phyloP scores from a whole-genome alignment of 345 rosid species.

The Eucalyptus lansdowneana region DNA sequence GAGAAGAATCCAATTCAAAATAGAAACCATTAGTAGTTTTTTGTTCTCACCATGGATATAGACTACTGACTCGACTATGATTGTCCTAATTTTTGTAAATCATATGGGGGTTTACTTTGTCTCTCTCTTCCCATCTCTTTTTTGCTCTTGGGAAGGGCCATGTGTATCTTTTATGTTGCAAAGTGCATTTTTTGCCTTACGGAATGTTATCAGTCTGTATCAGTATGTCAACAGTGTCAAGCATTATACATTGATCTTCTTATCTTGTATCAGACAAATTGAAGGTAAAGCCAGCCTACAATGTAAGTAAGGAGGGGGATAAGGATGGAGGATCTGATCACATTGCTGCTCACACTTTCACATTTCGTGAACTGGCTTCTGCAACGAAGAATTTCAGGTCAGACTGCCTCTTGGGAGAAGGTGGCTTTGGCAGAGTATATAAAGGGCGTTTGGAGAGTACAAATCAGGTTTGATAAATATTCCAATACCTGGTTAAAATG shows the following conservation, averaged over 20 bases:
- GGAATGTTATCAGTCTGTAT: background rate
- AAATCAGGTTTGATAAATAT: constrained; percentile 27
- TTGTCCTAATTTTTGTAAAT: background rate
- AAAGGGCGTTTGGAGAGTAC: constrained; percentile 53
- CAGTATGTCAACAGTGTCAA: background rate
- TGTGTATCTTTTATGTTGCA: background rate
- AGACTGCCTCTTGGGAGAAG: constrained; percentile 63
- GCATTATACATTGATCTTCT: background rate
- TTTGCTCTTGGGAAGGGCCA: background rate
- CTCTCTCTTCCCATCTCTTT: background rate
- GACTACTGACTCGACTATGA: background rate
- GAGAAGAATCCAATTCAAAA: background rate
- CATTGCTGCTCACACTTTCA: constrained; percentile 51
- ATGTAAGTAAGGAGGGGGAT: constrained; percentile 14
- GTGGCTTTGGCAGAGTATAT: constrained; percentile 65
- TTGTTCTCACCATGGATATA: background rate
- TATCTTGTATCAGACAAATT: constrained; percentile 17
- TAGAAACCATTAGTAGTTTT: background rate
- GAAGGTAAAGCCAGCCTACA: constrained; percentile 12
- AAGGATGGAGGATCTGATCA: constrained; percentile 39
- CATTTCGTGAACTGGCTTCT: constrained; percentile 56
- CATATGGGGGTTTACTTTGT: background rate
- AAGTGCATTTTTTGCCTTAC: background rate
- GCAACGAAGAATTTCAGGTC: constrained; percentile 60
- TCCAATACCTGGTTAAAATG: background rate